A percentile compares a stretch with the other conserved stretches of the same genome.
These are phyloP conservation scores for Xanthoparmelia taractica DNA, from an alignment of 495 filamentous ascomycete species.

Conservation along the genomic window DNA sequence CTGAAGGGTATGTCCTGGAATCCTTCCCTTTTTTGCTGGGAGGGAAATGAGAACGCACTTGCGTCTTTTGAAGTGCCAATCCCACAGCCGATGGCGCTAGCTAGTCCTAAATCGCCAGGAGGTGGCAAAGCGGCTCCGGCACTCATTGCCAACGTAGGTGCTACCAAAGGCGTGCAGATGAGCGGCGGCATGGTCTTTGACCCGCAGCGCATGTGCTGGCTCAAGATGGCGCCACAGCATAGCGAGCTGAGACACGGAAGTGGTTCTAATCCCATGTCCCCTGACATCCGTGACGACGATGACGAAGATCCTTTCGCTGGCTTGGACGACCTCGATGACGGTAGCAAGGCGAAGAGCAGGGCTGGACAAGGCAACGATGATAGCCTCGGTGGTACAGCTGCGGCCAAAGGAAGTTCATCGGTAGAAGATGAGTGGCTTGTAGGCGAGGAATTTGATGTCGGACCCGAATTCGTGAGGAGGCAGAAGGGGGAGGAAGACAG, in stretches of 20 bases:
- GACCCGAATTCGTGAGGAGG: constrained; percentile 82
- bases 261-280: constrained; percentile 33
- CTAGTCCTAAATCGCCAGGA: constrained; percentile 33
- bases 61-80: constrained; percentile 58
- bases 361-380: constrained; percentile 32
- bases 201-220: constrained; percentile 90
- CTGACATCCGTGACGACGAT: constrained; percentile 42
- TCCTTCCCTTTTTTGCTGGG: constrained; percentile 74
- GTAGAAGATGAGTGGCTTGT: constrained; percentile 69
- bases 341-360: constrained; percentile 46
- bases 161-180: constrained; percentile 69
- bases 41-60: constrained; percentile 86
- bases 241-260: constrained; percentile 30
- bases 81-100: constrained; percentile 35
- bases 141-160: constrained; percentile 82
- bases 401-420: constrained; percentile 27
- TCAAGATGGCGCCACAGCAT: constrained; percentile 54
- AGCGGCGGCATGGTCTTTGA: constrained; percentile 97
- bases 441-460: constrained; percentile 95
- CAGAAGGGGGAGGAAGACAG: constrained; percentile 86
- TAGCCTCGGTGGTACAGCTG: constrained; percentile 35
- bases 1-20: constrained; percentile 96
- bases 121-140: constrained; percentile 70
- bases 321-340: constrained; percentile 59
- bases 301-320: constrained; percentile 74